These are phyloP conservation scores for Saccharomycopsis hybrid DNA, from an alignment of 1,139 yeast species.

Conservation along the genomic window DNA sequence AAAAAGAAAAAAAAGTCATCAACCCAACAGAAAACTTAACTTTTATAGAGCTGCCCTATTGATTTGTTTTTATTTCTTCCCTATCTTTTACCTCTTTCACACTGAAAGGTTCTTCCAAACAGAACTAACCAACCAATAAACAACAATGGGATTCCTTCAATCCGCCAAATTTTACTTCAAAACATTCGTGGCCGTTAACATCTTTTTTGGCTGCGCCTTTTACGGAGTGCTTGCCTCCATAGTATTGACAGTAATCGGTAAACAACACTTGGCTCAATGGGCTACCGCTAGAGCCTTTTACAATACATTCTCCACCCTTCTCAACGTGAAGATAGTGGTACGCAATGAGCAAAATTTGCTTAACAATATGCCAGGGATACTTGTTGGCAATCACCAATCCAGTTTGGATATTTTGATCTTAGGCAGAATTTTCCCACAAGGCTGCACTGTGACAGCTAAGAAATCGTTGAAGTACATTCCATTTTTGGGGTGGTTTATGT, in stretches of 20 bases:
- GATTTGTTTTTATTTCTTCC: too few species aligned
- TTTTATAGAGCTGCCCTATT: too few species aligned
- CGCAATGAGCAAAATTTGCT: constrained; percentile 51
- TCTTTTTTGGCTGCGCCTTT: constrained; percentile 55
- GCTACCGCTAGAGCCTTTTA: constrained; percentile 82
- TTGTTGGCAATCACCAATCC: constrained; percentile 87
- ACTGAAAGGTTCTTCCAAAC: too few species aligned
- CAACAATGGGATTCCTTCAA: constrained; percentile 25
- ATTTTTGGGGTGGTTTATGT: constrained; percentile 96
- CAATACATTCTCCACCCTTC: constrained; percentile 45
- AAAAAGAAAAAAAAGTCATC: too few species aligned
- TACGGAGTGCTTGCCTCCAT: constrained; percentile 78
- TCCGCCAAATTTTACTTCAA: constrained; percentile 47
- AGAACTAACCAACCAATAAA: too few species aligned
- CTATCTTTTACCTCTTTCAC: too few species aligned
- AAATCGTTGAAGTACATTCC: constrained; percentile 79
- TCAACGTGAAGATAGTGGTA: constrained; percentile 67
- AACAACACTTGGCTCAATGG: constrained; percentile 80
- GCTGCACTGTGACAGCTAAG: constrained; percentile 91
- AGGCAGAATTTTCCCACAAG: constrained; percentile 80
- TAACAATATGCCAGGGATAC: constrained; percentile 60
- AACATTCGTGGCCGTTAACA: constrained; percentile 44
- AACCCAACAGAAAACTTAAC: too few species aligned
- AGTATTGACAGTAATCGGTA: constrained; percentile 59
- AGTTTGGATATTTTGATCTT: constrained; percentile 76